Percentiles rank a stretch among this genome's conserved stretches.
These are phyloP conservation scores for Staphylotrichum longicolle DNA, from an alignment of 495 filamentous ascomycete species.

Conservation along the genomic window DNA sequence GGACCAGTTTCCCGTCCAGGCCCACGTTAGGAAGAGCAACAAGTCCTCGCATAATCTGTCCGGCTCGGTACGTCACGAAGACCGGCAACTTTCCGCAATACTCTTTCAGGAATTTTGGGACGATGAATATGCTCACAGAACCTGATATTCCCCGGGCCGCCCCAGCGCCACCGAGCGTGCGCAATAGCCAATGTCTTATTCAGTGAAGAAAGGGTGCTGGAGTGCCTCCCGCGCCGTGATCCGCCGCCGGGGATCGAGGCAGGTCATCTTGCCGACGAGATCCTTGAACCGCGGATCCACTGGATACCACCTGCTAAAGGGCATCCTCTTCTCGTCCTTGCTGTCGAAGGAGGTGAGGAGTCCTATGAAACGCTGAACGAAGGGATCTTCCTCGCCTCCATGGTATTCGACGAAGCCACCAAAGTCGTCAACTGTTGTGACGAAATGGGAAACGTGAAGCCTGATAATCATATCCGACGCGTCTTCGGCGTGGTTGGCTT, in stretches of 20 bases:
- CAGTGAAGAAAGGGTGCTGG: slow-evolving; percentile 10
- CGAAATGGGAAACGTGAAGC: slow-evolving; percentile 10
- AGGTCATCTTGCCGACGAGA: slow-evolving; percentile 10
- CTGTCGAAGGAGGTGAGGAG: not conserved
- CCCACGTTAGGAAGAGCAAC: too few relatives aligned
- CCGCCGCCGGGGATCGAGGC: slow-evolving; percentile 3
- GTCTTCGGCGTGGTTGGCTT: slow-evolving; percentile 8
- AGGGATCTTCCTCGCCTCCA: slow-evolving; percentile 7
- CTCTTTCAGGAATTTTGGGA: too few relatives aligned
- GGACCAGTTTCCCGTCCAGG: too few relatives aligned
- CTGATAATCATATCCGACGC: slow-evolving; percentile 8
- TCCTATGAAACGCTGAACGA: slow-evolving; percentile 7
- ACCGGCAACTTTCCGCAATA: too few relatives aligned
- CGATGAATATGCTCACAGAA: too few relatives aligned
- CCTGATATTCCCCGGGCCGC: too few relatives aligned
- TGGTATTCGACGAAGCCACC: slow-evolving; percentile 10
- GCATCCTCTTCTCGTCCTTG: not conserved
- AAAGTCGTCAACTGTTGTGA: slow-evolving; percentile 2
- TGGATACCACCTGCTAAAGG: slow-evolving; percentile 7
- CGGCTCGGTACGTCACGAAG: too few relatives aligned
- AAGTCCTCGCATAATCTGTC: too few relatives aligned
- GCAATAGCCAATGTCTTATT: not conserved
- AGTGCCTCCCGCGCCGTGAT: slow-evolving; percentile 13
- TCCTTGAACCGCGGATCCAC: slow-evolving; percentile 8
- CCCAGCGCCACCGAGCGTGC: too few relatives aligned